Evolutionary conservation across 177 flowering plant species (phyloP), one percentile per base, ranked within the genome.

Genomic region (Tripterygium wilfordii): DNA sequence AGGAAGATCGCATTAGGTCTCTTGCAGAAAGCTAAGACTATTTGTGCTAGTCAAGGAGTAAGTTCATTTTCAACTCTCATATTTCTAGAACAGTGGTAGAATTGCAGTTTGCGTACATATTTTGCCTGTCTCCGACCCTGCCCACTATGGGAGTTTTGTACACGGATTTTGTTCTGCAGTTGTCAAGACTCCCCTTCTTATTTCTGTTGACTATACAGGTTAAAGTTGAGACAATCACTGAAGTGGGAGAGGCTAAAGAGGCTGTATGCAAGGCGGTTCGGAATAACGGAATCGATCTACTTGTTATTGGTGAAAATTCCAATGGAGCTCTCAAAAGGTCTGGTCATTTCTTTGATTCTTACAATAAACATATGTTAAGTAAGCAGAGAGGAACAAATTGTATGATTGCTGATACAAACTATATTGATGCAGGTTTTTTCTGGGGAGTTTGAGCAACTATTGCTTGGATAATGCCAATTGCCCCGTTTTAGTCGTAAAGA

Each of bases 401-500:
- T 30, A 6, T 6, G 7, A 6, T 7, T 30, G 33, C 33, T 30
- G 8, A 7, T 12, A 30, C 12, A 12, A 30, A 30, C 12, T 45
- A 25, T 18, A 0, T 50, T 58, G 60, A 36, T n/a, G 51, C 71
- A 82, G 82, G 78, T 72, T 69, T 26, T 68, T 82, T 42, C 67
- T 76, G 22, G 88, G 84, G 39, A 82, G 88, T 36, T 76, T 82
- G 36, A 78, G 84, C 72, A 72, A 68, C 37, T 76, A 78, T 48
- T 76, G 82, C 56, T 65, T 78, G 45, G 70, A 72, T 10, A 51
- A 82, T 61, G 84, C 79, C 35, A 72, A 70, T 42, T 76, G 81
- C 60, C 76, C 82, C 3, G 88, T 81, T 41, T 76, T 78, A 30
- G 79, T 81, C 45, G 83, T 78, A 59, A 74, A 54, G 57, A 70